These are phyloP conservation scores for Cercospora sp. DNA, from an alignment of 2,329 filamentous ascomycete genomes.

Conservation along the genomic window DNA sequence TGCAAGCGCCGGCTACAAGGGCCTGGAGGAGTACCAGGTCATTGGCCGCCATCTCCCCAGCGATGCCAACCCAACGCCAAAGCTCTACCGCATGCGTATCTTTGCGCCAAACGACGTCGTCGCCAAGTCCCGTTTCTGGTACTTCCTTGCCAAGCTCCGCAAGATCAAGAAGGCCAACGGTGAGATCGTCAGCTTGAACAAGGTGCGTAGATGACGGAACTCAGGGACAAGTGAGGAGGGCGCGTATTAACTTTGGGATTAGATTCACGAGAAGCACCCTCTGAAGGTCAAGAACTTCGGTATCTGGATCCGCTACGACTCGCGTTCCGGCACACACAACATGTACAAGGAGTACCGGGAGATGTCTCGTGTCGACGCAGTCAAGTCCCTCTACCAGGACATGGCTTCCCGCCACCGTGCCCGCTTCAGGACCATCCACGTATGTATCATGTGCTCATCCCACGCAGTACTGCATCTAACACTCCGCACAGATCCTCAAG, in stretches of 20 bases:
- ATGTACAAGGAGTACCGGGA: slow-evolving; percentile 99
- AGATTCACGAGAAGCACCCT: slow-evolving; percentile 99
- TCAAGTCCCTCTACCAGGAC: slow-evolving; percentile 97
- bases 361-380: slow-evolving; percentile 92
- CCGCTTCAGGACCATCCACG: slow-evolving; percentile 97
- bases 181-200: slow-evolving; percentile 97
- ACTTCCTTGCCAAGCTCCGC: slow-evolving; percentile 97
- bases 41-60: slow-evolving; percentile 98
- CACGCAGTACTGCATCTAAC: not conserved
- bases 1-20: slow-evolving; percentile 17
- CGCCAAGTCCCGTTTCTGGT: slow-evolving; percentile 99
- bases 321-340: slow-evolving; percentile 99
- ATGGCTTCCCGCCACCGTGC: slow-evolving; percentile 99
- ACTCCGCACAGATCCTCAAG: slow-evolving; percentile 76
- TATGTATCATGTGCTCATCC: slow-evolving; percentile 54
- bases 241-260: slow-evolving; percentile 22
- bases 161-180: slow-evolving; percentile 99
- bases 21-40: slow-evolving; percentile 99
- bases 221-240: not conserved
- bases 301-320: slow-evolving; percentile 99
- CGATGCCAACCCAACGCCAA: slow-evolving; percentile 94
- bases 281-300: slow-evolving; percentile 99
- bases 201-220: slow-evolving; percentile 58
- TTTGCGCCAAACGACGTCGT: slow-evolving; percentile 97
- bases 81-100: slow-evolving; percentile 99